phyloP scores from a whole-genome alignment of 2,329 filamentous ascomycete species.

The Colletotrichum tropicicola region DNA sequence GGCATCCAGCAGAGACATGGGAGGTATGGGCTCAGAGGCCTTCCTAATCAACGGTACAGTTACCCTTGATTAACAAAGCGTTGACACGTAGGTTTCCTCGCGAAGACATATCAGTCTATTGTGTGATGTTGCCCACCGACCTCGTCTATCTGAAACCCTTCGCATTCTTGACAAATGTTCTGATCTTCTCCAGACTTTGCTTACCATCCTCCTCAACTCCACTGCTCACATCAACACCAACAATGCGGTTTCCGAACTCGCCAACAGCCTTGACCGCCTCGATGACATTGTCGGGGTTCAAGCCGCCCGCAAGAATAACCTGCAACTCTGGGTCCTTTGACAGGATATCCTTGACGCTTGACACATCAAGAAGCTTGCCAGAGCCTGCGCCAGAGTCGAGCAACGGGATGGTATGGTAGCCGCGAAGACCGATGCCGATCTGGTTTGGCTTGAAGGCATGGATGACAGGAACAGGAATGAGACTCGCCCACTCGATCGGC shows the following conservation, averaged over 20 bases:
- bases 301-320: constrained; percentile 85
- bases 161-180: constrained; percentile 78
- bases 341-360: constrained; percentile 73
- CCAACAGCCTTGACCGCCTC: constrained; percentile 72
- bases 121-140: background rate
- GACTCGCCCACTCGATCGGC: constrained; percentile 86
- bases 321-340: constrained; percentile 74
- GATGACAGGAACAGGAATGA: constrained; percentile 94
- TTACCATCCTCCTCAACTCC: constrained; percentile 87
- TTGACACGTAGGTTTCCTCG: too few species aligned
- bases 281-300: constrained; percentile 82
- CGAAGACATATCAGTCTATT: background rate
- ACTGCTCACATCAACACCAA: constrained; percentile 92
- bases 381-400: constrained; percentile 89
- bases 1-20: too few species aligned
- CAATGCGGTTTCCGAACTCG: constrained; percentile 65
- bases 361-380: constrained; percentile 79
- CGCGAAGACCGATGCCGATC: constrained; percentile 75
- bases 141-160: constrained; percentile 65
- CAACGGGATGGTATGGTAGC: constrained; percentile 84
- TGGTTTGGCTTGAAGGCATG: constrained; percentile 83
- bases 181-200: constrained; percentile 85
- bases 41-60: too few species aligned
- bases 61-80: too few species aligned
- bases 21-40: too few species aligned